Base-by-base conservation (phyloP, 225 moss, liverwort and hornwort species). In the Physcomitrium patens region DNA sequence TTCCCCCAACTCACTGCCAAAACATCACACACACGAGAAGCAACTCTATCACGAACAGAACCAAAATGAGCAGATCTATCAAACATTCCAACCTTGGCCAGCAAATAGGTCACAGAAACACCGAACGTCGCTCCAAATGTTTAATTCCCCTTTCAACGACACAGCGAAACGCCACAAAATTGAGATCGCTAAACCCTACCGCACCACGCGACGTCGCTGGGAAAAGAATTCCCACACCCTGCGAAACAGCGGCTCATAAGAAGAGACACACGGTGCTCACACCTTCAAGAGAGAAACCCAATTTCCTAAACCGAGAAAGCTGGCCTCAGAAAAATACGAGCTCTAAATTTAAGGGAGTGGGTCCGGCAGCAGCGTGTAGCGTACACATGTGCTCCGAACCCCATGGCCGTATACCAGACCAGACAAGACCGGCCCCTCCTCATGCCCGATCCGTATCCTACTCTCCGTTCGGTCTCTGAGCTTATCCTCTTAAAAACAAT, bases 331-430 rank as follows among this genome's bases (percentile, higher is more conserved):
- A 50, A 69, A 63, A 73, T 22, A 63, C n/a, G 51, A 22, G 28
- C 65, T 17, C 74, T 60, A 60, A 45, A 41, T 41, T 77, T 47
- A 23, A 68, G 20, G 62, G 22, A 31, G 59, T 77, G 77, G 77
- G 83, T 46, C 76, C 76, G 17, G 42, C 23, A 58, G 42, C 50
- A 27, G 47, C 63, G 27, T 47, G 64, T 49, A 57, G 43, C 23
- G 59, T 66, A 53, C 62, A 76, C 51, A 76, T 68, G 28, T 68
- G 51, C 58, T 58, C 44, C 51, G 10, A 51, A 44, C 23, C 42
- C 44, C 49, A 49, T 37, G 7, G 31, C 31, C 31, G 31, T 37
- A 37, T 1, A 37, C 31, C 31, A 37, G 31, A 37, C 31, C 31
- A 7, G 31, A 37, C 31, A 37, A 37, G 31, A 4, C 31, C 7